These are phyloP conservation scores for Pelargonium citronellum DNA, from an alignment of 441 rosid genomes.

Conservation along the genomic window DNA sequence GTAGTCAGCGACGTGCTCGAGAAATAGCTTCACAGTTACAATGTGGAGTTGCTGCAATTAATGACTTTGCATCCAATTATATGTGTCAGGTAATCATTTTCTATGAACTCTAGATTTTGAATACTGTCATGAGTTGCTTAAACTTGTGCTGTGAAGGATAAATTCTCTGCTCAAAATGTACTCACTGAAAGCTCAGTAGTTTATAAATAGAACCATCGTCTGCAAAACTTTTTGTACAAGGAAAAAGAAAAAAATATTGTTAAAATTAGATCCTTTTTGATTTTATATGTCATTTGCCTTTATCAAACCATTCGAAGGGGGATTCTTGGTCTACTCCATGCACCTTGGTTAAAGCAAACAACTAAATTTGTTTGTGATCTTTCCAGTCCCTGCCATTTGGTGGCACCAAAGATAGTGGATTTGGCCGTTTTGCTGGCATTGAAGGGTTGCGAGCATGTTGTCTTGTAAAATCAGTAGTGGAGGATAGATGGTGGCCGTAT, in stretches of 20 bases:
- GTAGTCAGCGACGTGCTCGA: slow-evolving; percentile 69
- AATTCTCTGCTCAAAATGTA: background rate
- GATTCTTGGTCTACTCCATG: background rate
- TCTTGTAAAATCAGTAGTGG: slow-evolving; percentile 84
- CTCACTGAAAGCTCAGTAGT: background rate
- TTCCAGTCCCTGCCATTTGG: slow-evolving; percentile 93
- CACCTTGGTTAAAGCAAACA: background rate
- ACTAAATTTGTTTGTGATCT: slow-evolving; percentile 20
- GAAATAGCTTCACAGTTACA: slow-evolving; percentile 78
- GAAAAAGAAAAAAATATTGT: too few species aligned
- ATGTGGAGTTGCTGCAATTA: slow-evolving; percentile 85
- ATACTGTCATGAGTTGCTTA: too few species aligned
- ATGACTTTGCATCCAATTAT: slow-evolving; percentile 84
- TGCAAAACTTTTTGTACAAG: background rate
- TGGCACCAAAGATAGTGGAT: slow-evolving; percentile 92
- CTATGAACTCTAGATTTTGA: too few species aligned
- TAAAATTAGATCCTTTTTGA: background rate
- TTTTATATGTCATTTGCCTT: background rate
- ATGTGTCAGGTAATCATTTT: slow-evolving; percentile 76
- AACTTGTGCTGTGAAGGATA: background rate
- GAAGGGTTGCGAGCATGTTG: slow-evolving; percentile 96
- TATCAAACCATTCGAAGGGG: background rate
- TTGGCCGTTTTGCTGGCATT: slow-evolving; percentile 86
- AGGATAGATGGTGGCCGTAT: slow-evolving; percentile 93
- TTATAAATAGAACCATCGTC: background rate